Evolutionary conservation across 2,329 filamentous ascomycete genomes (phyloP).

Genomic region (Paraphoma sp.): DNA sequence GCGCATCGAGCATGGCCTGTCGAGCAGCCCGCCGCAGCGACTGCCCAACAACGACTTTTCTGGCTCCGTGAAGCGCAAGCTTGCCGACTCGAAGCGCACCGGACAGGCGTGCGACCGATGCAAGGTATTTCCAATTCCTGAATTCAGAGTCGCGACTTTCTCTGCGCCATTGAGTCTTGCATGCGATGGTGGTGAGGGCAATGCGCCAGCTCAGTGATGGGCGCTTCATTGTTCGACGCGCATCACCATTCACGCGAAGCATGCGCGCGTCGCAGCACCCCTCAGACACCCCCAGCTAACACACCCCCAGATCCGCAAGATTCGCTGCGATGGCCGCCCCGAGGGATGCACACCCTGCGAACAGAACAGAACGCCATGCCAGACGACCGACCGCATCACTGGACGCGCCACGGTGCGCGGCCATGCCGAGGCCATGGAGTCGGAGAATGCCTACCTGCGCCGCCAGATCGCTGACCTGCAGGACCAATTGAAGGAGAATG

Average conservation of each 20-base stretch:
- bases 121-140: constrained; percentile 61
- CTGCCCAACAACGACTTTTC: constrained; percentile 42
- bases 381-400: constrained; percentile 85
- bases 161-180: no score
- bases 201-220: no score
- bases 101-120: constrained; percentile 89
- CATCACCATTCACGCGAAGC: background rate
- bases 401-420: constrained; percentile 80
- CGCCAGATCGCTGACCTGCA: constrained; percentile 73
- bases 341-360: constrained; percentile 84
- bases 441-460: constrained; percentile 72
- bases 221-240: background rate
- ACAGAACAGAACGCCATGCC: constrained; percentile 78
- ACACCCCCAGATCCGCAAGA: constrained; percentile 73
- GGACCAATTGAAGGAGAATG: constrained; percentile 66
- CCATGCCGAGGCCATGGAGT: constrained; percentile 78
- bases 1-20: constrained; percentile 39
- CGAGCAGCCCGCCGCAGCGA: constrained; percentile 27
- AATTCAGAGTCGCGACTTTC: background rate
- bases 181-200: no score
- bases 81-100: constrained; percentile 66
- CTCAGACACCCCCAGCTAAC: constrained; percentile 9
- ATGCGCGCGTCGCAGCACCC: background rate
- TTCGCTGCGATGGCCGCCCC: constrained; percentile 81
- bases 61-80: constrained; percentile 56